phyloP scores from a whole-genome alignment of 768 basidiomycete genomes.

The Rhodotorula taiwanensis region DNA sequence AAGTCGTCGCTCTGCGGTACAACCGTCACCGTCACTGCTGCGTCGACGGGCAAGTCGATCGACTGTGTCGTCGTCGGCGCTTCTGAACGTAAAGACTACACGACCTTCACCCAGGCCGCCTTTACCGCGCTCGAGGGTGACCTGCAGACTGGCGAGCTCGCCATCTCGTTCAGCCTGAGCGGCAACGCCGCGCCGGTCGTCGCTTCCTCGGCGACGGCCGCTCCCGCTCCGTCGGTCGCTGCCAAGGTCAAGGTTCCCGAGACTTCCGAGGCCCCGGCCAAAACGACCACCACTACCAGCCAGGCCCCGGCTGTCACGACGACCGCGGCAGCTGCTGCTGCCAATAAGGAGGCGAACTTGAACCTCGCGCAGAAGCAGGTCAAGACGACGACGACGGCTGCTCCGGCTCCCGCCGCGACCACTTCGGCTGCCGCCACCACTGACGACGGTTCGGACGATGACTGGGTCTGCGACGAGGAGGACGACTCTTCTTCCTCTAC shows the following conservation, averaged over 20 bases:
- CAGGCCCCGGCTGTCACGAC: not conserved
- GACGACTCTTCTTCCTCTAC: not conserved
- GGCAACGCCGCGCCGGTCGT: not conserved
- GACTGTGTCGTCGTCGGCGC: constrained; percentile 26
- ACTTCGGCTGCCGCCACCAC: not conserved
- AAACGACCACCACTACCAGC: not conserved
- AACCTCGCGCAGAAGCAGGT: not conserved
- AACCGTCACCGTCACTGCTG: constrained; percentile 5
- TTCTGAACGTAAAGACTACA: constrained; percentile 28
- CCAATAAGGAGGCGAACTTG: not conserved
- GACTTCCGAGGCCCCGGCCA: not conserved
- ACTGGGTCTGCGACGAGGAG: constrained; percentile 26
- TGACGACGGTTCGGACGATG: constrained; percentile 12
- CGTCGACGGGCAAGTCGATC: constrained; percentile 17
- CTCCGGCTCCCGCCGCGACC: constrained; percentile 1
- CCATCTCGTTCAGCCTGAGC: constrained; percentile 18
- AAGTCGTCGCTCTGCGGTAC: constrained; percentile 21
- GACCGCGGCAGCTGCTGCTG: not conserved
- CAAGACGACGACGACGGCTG: constrained; percentile 2
- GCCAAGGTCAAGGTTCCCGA: no score
- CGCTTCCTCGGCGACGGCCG: not conserved
- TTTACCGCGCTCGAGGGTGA: constrained; percentile 27
- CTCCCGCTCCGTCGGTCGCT: no score
- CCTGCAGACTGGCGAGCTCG: constrained; percentile 22
- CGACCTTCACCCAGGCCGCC: constrained; percentile 30